A percentile compares a stretch with the other conserved stretches of the same genome.
Conservation (phyloP, 1,139 yeast species). For the Lodderomyces beijingensis region DNA sequence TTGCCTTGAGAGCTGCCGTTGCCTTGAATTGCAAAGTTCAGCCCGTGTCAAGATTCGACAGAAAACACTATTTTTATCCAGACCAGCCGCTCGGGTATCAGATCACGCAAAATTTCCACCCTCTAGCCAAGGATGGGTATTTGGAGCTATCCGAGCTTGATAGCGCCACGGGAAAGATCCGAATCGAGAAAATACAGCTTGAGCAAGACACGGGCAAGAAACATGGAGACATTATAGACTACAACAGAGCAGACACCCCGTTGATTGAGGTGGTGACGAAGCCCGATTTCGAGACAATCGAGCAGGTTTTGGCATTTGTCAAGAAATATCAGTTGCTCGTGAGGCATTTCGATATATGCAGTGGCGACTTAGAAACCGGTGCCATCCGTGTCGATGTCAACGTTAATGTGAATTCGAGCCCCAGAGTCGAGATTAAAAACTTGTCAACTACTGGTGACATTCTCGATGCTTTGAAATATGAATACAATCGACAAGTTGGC, state of each 20-base stretch:
- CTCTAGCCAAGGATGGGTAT: conserved; percentile 68
- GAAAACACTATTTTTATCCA: conserved; percentile 94
- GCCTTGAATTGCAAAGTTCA: conserved; percentile 65
- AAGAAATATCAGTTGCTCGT: conserved; percentile 75
- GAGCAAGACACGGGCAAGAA: conserved; percentile 93
- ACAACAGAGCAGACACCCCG: conserved; percentile 82
- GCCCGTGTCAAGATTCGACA: conserved; percentile 63
- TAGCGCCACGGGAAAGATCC: conserved; percentile 38
- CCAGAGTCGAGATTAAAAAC: conserved; percentile 85
- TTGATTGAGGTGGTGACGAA: conserved; percentile 86
- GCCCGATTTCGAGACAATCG: conserved; percentile 72
- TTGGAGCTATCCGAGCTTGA: conserved; percentile 52
- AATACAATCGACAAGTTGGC: conserved; percentile 62
- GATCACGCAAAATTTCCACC: conserved; percentile 83
- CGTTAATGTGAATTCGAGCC: conserved; percentile 65
- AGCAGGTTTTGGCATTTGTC: conserved; percentile 73
- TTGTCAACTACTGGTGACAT: conserved; percentile 82
- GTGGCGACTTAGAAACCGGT: conserved; percentile 92
- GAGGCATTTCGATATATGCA: conserved; percentile 64
- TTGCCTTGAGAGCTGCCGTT: conserved; percentile 70
- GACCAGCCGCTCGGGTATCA: conserved; percentile 98
- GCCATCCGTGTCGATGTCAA: conserved; percentile 95
- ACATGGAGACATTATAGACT: conserved; percentile 55
- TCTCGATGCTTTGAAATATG: conserved; percentile 69
- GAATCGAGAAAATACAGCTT: conserved; percentile 72